These are phyloP conservation scores for Apiosordaria backusii DNA, from an alignment of 495 filamentous ascomycete species.

Conservation along the genomic window DNA sequence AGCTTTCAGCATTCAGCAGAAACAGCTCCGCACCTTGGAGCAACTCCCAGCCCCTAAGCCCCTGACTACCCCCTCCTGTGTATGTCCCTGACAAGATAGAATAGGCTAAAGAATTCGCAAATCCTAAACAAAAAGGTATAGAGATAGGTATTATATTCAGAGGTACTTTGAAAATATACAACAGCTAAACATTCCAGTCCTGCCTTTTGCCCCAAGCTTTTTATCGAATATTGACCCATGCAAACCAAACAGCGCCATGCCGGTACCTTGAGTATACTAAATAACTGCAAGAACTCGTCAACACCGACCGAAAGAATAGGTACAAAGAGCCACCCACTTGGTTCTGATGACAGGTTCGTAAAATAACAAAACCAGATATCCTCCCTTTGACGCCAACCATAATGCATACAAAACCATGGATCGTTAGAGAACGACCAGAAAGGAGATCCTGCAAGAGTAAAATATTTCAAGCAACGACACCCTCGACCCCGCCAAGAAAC, in stretches of 20 bases:
- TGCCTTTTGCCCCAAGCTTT: not conserved
- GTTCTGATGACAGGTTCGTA: not conserved
- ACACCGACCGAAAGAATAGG: not conserved
- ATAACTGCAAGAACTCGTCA: not conserved
- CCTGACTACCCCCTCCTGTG: no score
- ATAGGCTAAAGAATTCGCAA: no score
- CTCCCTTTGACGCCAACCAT: not conserved
- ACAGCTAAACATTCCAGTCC: not conserved
- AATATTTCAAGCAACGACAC: slow-evolving; percentile 9
- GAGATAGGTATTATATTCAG: not conserved
- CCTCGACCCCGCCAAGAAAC: slow-evolving; percentile 69
- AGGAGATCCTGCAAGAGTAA: no score
- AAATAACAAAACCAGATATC: not conserved
- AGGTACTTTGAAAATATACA: not conserved
- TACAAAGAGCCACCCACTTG: not conserved
- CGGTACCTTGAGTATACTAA: not conserved
- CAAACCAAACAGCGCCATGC: not conserved
- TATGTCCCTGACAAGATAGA: no score
- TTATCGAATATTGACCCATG: not conserved
- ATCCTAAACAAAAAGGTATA: not conserved
- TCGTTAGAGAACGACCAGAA: no score
- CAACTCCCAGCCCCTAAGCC: no score
- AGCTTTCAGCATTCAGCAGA: no score
- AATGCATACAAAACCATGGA: not conserved
- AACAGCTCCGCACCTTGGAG: no score